These are phyloP conservation scores for Saccharomyces hybrid DNA, from an alignment of 1,139 yeast species.

Conservation along the genomic window DNA sequence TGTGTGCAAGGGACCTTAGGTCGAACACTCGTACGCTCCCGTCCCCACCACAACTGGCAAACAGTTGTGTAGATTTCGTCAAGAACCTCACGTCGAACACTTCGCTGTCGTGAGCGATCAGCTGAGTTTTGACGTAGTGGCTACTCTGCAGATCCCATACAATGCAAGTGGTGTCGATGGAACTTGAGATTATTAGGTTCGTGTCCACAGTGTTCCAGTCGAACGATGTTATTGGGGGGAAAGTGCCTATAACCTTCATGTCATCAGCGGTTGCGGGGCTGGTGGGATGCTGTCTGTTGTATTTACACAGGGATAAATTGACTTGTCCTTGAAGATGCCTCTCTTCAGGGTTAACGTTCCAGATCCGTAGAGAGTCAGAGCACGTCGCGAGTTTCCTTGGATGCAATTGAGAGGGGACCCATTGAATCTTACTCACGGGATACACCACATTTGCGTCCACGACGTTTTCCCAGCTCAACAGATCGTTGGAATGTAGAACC, in stretches of 20 bases:
- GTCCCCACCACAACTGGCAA: constrained; percentile 92
- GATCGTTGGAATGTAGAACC: constrained; percentile 32
- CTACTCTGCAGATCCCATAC: constrained; percentile 73
- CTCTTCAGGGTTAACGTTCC: constrained; percentile 27
- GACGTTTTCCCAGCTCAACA: constrained; percentile 43
- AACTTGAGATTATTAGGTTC: constrained; percentile 67
- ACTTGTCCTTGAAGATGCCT: constrained; percentile 25
- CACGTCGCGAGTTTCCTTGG: constrained; percentile 31
- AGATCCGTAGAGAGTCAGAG: constrained; percentile 32
- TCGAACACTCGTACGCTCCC: constrained; percentile 93
- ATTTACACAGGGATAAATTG: constrained; percentile 29
- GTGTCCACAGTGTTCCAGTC: constrained; percentile 84
- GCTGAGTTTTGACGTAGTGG: constrained; percentile 82
- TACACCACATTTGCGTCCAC: constrained; percentile 48
- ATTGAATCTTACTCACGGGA: constrained; percentile 57
- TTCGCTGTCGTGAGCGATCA: constrained; percentile 93
- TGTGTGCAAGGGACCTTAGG: constrained; percentile 80
- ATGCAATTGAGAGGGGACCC: constrained; percentile 46
- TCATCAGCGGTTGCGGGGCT: constrained; percentile 2
- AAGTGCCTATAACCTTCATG: constrained; percentile 25
- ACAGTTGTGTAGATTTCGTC: constrained; percentile 66
- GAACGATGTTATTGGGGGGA: constrained; percentile 84
- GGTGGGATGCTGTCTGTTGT: constrained; percentile 23
- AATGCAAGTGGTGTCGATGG: constrained; percentile 94
- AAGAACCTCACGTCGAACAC: constrained; percentile 88